A percentile compares a stretch with the other conserved stretches of the same genome.
phyloP scores from a whole-genome alignment of 176 grass and related monocot species.

The Bonia amplexicaulis region DNA sequence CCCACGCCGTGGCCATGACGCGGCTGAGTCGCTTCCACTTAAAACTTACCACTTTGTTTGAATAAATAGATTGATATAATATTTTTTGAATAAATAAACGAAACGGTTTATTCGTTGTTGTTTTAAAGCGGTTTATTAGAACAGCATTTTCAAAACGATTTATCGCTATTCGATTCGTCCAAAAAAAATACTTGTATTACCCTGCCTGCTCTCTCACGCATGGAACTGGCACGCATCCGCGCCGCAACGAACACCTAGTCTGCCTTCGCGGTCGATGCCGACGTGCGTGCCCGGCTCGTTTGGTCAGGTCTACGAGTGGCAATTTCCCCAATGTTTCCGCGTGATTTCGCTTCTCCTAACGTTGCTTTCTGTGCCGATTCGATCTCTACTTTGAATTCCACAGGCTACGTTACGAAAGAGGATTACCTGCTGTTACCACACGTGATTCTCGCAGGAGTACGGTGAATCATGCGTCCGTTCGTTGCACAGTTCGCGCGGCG shows the following conservation, averaged over 20 bases:
- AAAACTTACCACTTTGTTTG: too few species aligned
- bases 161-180: too few species aligned
- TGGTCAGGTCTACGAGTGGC: slow-evolving; percentile 3
- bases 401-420: background rate
- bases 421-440: background rate
- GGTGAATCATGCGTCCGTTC: background rate
- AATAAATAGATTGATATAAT: too few species aligned
- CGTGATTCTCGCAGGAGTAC: background rate
- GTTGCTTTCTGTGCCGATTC: background rate
- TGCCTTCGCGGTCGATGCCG: background rate
- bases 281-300: background rate
- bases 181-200: too few species aligned
- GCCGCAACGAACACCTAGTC: background rate
- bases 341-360: background rate
- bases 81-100: too few species aligned
- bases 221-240: background rate
- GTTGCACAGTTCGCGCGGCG: background rate
- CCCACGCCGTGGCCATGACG: background rate
- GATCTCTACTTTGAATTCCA: background rate
- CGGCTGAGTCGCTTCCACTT: too few species aligned
- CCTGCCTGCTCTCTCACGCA: background rate
- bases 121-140: too few species aligned
- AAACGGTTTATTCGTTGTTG: too few species aligned
- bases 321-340: background rate
- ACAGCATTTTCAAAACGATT: too few species aligned